Percentiles rank a stretch among this genome's conserved stretches.
phyloP scores from a whole-genome alignment of 176 grass and related monocot species.

The Dendrocalamus sinicus region DNA sequence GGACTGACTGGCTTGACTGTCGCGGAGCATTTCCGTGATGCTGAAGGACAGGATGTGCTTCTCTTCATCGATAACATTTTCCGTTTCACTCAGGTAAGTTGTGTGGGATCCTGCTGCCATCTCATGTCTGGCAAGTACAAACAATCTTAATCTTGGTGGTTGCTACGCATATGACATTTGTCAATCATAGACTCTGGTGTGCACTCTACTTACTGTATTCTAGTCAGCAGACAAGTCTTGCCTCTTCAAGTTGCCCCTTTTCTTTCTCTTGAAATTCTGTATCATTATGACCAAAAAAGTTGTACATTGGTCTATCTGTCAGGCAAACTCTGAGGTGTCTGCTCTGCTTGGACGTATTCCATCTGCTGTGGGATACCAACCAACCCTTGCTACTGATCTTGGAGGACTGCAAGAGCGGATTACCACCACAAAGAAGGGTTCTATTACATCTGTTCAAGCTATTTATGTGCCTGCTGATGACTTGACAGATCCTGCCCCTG shows the following conservation, averaged over 20 bases:
- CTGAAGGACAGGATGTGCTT: slow-evolving; percentile 97
- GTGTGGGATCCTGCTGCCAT: neutral
- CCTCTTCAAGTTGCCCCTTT: neutral
- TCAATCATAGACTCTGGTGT: neutral
- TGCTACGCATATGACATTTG: neutral
- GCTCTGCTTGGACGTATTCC: slow-evolving; percentile 94
- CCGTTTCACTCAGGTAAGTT: slow-evolving; percentile 87
- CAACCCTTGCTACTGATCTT: slow-evolving; percentile 94
- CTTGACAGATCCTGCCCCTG: slow-evolving; percentile 98
- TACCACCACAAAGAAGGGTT: slow-evolving; percentile 97
- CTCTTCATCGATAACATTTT: slow-evolving; percentile 99
- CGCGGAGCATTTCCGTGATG: slow-evolving; percentile 95
- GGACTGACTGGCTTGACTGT: slow-evolving; percentile 94
- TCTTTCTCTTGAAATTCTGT: neutral
- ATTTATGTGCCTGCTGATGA: slow-evolving; percentile 99
- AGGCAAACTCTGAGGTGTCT: slow-evolving; percentile 99
- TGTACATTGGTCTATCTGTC: slow-evolving; percentile 38
- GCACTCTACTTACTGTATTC: neutral
- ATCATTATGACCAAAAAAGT: slow-evolving; percentile 3
- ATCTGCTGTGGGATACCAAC: slow-evolving; percentile 98
- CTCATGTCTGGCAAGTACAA: neutral
- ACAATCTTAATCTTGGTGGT: slow-evolving; percentile 15
- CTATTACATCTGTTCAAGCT: slow-evolving; percentile 95
- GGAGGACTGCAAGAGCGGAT: slow-evolving; percentile 95
- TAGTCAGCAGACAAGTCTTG: neutral